Base-by-base conservation (phyloP, 768 basidiomycete species). In the Collybia nuda region DNA sequence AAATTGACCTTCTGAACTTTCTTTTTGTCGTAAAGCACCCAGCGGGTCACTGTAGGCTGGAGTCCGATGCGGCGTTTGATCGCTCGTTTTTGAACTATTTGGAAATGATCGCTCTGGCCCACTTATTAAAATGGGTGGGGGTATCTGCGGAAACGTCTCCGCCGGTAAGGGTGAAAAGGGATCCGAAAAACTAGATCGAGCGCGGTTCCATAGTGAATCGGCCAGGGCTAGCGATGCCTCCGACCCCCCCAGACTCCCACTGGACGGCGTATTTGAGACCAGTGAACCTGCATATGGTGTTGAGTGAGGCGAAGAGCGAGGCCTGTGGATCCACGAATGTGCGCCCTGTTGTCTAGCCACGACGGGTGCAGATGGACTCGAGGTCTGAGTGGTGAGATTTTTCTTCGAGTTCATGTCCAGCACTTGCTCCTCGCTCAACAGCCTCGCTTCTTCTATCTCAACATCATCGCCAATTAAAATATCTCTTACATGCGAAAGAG, bases 401-500 rank as follows among this genome's bases (percentile, higher is more conserved):
- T 53, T 39, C 26, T 29, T 51, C n/a, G 48, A 37, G 8, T 6
- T 8, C 18, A 3, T 52, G 37, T 43, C 52, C 23, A 32, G 19
- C 8, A 18, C 63, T 51, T 76, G 68, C 67, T 77, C 71, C 53
- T 83, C 85, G 28, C 83, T 79, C 48, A 84, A 69, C 37, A 93
- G 69, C 42, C 85, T 76, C 22, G 82, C 82, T 37, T 86, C 83
- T 18, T 93, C 90, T 39, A 92, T 62, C 21, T 76, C 71, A 23
- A 66, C 67, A 8, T 72, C 66, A 48, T 74, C 73, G 29, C 82
- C 80, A 52, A 79, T 74, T 36, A 93, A 69, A 14, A 90, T 74
- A 56, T 92, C 90, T 54, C 88, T 76, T 50, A 91, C 84, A 66
- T 92, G 89, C 9, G 86, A 75, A 35, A 93, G 70, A 9, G 85